phyloP scores from a whole-genome alignment of 1,284 basidiomycete genomes.

The Grifola frondosa region DNA sequence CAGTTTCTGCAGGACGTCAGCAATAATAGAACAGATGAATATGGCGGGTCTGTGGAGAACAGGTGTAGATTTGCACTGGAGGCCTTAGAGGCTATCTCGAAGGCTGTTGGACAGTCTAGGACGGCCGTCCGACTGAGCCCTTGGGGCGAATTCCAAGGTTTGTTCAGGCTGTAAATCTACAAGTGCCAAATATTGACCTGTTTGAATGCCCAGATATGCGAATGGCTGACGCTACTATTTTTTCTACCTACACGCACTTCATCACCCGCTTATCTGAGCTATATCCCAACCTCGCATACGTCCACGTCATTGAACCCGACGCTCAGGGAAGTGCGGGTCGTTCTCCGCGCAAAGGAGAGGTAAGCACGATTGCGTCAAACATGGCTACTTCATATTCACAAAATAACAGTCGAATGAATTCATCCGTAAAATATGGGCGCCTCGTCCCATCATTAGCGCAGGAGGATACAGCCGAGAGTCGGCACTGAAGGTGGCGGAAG shows the following conservation, averaged over 20 bases:
- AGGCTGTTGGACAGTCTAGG: constrained; percentile 38
- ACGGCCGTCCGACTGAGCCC: constrained; percentile 57
- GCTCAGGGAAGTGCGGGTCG: constrained; percentile 21
- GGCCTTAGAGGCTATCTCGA: constrained; percentile 45
- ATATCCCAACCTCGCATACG: constrained; percentile 53
- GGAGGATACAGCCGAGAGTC: constrained; percentile 34
- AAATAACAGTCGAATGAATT: constrained; percentile 28
- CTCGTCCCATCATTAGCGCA: constrained; percentile 32
- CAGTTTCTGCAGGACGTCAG: constrained; percentile 43
- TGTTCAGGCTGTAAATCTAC: background rate
- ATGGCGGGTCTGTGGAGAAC: constrained; percentile 58
- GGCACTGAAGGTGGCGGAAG: constrained; percentile 28
- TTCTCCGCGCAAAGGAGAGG: constrained; percentile 15
- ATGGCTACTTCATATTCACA: no score
- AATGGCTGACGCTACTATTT: constrained; percentile 48
- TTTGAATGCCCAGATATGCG: constrained; percentile 35
- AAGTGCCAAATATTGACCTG: background rate
- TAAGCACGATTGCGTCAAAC: no score
- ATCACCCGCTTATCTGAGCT: constrained; percentile 34
- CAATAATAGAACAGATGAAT: constrained; percentile 59
- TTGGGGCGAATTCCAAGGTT: constrained; percentile 44
- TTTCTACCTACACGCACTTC: constrained; percentile 43
- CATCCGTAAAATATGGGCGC: constrained; percentile 30
- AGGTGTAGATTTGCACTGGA: constrained; percentile 49
- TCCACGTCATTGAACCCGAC: constrained; percentile 48